Evolutionary conservation across 371 early-diverging fungal species (phyloP).

Genomic region (Lichtheimia ornata): DNA sequence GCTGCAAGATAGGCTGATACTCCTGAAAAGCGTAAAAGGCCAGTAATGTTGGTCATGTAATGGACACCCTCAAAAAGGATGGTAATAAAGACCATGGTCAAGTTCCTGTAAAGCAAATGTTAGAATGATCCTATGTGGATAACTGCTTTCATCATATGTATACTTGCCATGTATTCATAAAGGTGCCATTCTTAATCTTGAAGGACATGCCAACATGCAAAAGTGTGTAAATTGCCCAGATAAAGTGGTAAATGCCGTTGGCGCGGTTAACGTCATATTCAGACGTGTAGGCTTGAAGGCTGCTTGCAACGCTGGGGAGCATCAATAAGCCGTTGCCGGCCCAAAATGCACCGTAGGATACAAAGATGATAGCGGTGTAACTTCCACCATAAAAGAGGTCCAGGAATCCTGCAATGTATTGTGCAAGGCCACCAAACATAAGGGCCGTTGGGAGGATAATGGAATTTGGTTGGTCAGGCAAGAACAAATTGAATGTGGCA

Average conservation of each 20-base stretch:
- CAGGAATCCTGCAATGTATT: slow-evolving; percentile 22
- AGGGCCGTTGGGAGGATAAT: slow-evolving; percentile 21
- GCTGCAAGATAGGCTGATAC: slow-evolving; percentile 38
- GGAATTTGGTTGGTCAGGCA: slow-evolving; percentile 14
- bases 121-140: too few relatives aligned
- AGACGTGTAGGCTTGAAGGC: slow-evolving; percentile 23
- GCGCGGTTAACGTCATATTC: slow-evolving; percentile 31
- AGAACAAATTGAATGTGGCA: slow-evolving; percentile 16
- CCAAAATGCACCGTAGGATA: slow-evolving; percentile 41
- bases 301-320: slow-evolving; percentile 32
- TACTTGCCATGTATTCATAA: slow-evolving; percentile 28
- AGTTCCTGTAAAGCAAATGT: neutral
- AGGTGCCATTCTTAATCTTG: slow-evolving; percentile 32
- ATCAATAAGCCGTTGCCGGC: slow-evolving; percentile 27
- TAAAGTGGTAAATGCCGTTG: slow-evolving; percentile 33
- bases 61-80: slow-evolving; percentile 36
- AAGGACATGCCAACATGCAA: slow-evolving; percentile 40
- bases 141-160: too few relatives aligned
- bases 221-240: slow-evolving; percentile 47
- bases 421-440: slow-evolving; percentile 30
- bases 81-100: slow-evolving; percentile 34
- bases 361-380: slow-evolving; percentile 31
- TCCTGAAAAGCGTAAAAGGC: slow-evolving; percentile 23
- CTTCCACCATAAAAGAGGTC: slow-evolving; percentile 21
- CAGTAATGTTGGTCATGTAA: slow-evolving; percentile 2